Conservation (phyloP, 495 filamentous ascomycete genomes). For the Talaromyces borbonicus region DNA sequence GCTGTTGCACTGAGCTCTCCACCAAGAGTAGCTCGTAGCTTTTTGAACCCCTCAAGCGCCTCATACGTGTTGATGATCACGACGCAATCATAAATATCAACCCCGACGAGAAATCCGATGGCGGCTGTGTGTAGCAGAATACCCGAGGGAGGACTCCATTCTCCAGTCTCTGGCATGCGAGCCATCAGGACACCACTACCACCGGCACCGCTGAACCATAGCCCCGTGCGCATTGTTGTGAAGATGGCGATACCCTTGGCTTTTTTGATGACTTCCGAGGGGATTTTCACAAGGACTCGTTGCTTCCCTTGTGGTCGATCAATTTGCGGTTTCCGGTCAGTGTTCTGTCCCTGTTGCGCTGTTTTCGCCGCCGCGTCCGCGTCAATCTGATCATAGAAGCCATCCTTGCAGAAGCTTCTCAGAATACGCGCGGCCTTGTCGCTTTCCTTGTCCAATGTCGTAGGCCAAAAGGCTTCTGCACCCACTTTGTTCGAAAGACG, state of each 20-base stretch:
- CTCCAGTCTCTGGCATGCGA: conserved; percentile 62
- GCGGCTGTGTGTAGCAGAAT: conserved; percentile 81
- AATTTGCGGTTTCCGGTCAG: conserved; percentile 22
- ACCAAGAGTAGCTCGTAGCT: conserved; percentile 65
- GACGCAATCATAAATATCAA: conserved; percentile 90
- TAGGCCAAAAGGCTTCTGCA: conserved; percentile 75
- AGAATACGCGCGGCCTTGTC: conserved; percentile 78
- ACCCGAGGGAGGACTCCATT: conserved; percentile 82
- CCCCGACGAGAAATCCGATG: conserved; percentile 78
- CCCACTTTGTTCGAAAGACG: conserved; percentile 63
- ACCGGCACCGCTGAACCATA: conserved; percentile 84
- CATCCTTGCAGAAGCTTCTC: conserved; percentile 69
- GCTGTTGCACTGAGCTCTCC: conserved; percentile 67
- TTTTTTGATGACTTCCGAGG: conserved; percentile 66
- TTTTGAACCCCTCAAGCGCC: conserved; percentile 72
- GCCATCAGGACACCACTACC: conserved; percentile 75
- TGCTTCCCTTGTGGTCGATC: conserved; percentile 56
- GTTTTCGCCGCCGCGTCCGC: conserved; percentile 15
- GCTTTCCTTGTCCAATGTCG: conserved; percentile 66
- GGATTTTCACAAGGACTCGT: conserved; percentile 72
- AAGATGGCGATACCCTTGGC: conserved; percentile 86
- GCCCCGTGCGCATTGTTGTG: conserved; percentile 84
- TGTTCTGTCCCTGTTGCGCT: conserved; percentile 24
- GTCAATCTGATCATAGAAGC: conserved; percentile 44
- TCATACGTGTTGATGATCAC: conserved; percentile 78